phyloP scores from a whole-genome alignment of 768 basidiomycete species.

The Russula olivacea region DNA sequence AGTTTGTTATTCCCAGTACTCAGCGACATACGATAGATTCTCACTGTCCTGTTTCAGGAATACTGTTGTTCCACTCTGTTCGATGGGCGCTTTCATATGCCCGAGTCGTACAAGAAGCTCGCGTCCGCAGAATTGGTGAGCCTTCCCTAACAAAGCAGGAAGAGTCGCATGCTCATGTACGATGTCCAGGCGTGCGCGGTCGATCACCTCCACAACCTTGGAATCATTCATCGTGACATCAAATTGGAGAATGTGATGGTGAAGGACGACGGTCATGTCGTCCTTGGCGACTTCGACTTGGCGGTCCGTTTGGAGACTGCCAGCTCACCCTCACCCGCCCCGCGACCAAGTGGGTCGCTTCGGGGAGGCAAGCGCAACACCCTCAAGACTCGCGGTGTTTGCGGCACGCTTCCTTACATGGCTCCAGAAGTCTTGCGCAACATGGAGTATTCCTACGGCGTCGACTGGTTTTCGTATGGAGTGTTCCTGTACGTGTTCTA shows the following conservation, averaged over 20 bases:
- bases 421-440: conserved; percentile 21
- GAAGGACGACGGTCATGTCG: conserved; percentile 83
- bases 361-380: not conserved
- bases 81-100: conserved; percentile 9
- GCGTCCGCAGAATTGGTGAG: conserved; percentile 37
- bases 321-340: not conserved
- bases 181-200: conserved; percentile 46
- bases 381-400: conserved; percentile 5
- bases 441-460: conserved; percentile 18
- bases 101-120: conserved; percentile 26
- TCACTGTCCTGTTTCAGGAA: conserved; percentile 18
- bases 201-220: conserved; percentile 82
- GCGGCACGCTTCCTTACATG: conserved; percentile 22
- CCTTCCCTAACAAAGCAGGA: not conserved
- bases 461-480: conserved; percentile 24
- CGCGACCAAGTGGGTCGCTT: not conserved
- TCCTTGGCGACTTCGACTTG: conserved; percentile 83
- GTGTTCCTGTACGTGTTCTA: conserved; percentile 21
- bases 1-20: not conserved
- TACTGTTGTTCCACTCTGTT: conserved; percentile 25
- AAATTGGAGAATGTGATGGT: conserved; percentile 93
- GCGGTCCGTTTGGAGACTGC: conserved; percentile 14
- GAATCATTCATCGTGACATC: conserved; percentile 93
- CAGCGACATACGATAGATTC: not conserved
- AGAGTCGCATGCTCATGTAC: not conserved